These are phyloP conservation scores for Termitomyces sp. DNA, from an alignment of 768 basidiomycete genomes.

Conservation along the genomic window DNA sequence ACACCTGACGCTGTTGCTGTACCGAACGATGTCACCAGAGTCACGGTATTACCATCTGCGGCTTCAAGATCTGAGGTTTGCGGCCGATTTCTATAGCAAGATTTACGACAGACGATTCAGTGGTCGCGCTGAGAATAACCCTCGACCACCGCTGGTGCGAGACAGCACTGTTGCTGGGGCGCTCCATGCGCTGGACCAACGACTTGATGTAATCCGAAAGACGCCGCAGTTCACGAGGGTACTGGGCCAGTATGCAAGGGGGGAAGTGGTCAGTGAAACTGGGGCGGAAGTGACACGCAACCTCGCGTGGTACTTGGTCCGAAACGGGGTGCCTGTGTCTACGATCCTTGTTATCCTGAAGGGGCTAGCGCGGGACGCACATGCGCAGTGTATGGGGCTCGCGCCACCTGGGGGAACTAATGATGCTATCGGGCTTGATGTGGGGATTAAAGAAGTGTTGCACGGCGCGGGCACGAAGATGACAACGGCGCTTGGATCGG, in stretches of 20 bases:
- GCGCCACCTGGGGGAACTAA: conserved; percentile 48
- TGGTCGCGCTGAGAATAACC: conserved; percentile 60
- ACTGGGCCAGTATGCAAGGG: conserved; percentile 51
- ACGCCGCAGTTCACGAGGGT: conserved; percentile 34
- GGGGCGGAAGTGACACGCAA: conserved; percentile 27
- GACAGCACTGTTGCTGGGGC: conserved; percentile 67
- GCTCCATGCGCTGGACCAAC: conserved; percentile 54
- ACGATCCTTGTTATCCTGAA: conserved; percentile 58
- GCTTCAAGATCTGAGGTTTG: conserved; percentile 70
- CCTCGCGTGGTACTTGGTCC: conserved; percentile 67
- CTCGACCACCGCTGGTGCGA: conserved; percentile 61
- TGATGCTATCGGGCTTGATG: conserved; percentile 29
- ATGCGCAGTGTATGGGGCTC: conserved; percentile 44
- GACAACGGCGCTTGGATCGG: conserved; percentile 61
- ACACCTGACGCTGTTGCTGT: conserved; percentile 66
- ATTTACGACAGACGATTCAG: conserved; percentile 73
- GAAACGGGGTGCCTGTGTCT: conserved; percentile 66
- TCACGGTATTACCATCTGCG: conserved; percentile 61
- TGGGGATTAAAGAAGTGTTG: conserved; percentile 76
- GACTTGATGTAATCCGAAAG: conserved; percentile 41
- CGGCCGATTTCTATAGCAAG: conserved; percentile 70
- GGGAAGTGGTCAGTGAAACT: conserved; percentile 33
- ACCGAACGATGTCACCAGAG: conserved; percentile 53
- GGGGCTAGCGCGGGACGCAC: conserved; percentile 57
- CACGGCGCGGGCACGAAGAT: conserved; percentile 82